phyloP scores from a whole-genome alignment of 2,329 filamentous ascomycete genomes.

The Sporothrix schenckii region DNA sequence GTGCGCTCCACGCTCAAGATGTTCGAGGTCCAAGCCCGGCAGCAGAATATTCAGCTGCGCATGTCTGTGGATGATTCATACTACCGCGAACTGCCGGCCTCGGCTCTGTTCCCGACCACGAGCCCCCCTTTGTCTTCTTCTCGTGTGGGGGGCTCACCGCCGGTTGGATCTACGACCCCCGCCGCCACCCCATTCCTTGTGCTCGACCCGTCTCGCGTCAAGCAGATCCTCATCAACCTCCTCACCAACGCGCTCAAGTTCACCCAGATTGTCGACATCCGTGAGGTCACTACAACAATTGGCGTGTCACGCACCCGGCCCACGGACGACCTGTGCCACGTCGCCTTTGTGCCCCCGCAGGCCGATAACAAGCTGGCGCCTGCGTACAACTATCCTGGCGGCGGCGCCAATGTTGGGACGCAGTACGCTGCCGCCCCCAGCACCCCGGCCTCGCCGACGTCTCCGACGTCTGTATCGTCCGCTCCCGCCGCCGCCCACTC shows the following conservation, averaged over 20 bases:
- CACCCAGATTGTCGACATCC: conserved; percentile 64
- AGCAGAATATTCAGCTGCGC: conserved; percentile 67
- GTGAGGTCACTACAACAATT: conserved; percentile 57
- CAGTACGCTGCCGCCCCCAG: background rate
- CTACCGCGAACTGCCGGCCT: conserved; percentile 37
- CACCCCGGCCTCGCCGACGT: background rate
- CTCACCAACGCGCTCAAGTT: conserved; percentile 83
- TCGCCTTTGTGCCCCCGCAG: conserved; percentile 64
- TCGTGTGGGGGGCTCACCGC: background rate
- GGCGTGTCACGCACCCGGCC: conserved; percentile 50
- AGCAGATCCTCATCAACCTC: conserved; percentile 79
- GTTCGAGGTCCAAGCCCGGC: conserved; percentile 74
- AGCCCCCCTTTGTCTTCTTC: background rate
- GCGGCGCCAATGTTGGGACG: conserved; percentile 1
- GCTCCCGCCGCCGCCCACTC: background rate
- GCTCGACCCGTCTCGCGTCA: conserved; percentile 72
- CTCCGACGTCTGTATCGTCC: background rate
- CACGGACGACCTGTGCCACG: conserved; percentile 49
- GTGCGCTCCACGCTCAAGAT: conserved; percentile 72
- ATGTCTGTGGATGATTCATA: conserved; percentile 67
- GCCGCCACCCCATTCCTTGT: conserved; percentile 63
- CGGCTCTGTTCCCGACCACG: conserved; percentile 1
- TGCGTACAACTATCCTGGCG: conserved; percentile 17
- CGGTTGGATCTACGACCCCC: conserved; percentile 39
- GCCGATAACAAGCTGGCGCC: conserved; percentile 29